A percentile compares a stretch with the other conserved stretches of the same genome.
Conservation (phyloP, 108 stramenopile species). For the Nitzschia sp. region DNA sequence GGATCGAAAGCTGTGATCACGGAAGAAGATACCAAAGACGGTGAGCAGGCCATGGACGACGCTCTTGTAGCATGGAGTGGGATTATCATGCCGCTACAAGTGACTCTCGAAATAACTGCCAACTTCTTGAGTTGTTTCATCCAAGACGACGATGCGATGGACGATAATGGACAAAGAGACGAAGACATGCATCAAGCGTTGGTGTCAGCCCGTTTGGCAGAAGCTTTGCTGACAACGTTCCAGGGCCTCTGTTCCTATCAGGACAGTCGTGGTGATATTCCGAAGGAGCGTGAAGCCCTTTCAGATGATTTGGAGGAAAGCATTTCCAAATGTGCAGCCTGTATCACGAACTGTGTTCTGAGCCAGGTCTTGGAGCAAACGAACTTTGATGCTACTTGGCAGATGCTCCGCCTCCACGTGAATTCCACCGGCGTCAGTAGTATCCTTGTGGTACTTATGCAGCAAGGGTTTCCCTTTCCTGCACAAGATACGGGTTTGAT, state of each 20-base stretch:
- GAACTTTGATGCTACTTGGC: slow-evolving; percentile 13
- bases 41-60: slow-evolving; percentile 47
- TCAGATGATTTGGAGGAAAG: slow-evolving; percentile 22
- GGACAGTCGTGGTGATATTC: neutral
- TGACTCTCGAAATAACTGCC: slow-evolving; percentile 65
- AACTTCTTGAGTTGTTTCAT: slow-evolving; percentile 45
- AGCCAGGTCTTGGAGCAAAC: slow-evolving; percentile 5
- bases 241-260: slow-evolving; percentile 15
- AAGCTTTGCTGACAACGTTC: neutral
- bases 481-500: slow-evolving; percentile 3
- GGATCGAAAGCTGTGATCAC: slow-evolving; percentile 16
- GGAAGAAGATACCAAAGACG: slow-evolving; percentile 28
- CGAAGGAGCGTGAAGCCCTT: neutral
- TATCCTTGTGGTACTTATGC: slow-evolving; percentile 3
- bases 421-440: neutral
- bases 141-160: slow-evolving; percentile 14
- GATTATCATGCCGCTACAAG: slow-evolving; percentile 39
- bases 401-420: neutral
- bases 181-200: neutral
- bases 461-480: neutral
- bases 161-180: neutral
- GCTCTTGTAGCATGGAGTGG: slow-evolving; percentile 47
- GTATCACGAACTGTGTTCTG: slow-evolving; percentile 30
- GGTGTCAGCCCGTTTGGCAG: neutral
- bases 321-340: slow-evolving; percentile 26